A percentile compares a stretch with the other conserved stretches of the same genome.
Conservation (phyloP, 2,329 filamentous ascomycete species). For the Periconia digitata region DNA sequence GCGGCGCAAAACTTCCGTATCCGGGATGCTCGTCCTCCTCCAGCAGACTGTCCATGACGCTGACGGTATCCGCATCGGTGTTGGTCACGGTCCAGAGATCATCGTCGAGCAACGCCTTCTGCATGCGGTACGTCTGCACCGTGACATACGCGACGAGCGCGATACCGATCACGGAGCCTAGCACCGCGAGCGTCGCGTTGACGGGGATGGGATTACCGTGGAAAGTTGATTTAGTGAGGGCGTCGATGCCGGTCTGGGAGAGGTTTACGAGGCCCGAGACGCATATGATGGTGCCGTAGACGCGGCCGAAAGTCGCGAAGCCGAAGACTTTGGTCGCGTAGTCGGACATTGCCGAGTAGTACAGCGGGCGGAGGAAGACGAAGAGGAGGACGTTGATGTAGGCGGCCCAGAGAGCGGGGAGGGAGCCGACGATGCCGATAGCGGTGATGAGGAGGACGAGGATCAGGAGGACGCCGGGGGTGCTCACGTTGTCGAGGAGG, state of each 20-base stretch:
- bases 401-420: slow-evolving; percentile 69
- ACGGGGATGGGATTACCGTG: slow-evolving; percentile 73
- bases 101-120: slow-evolving; percentile 35
- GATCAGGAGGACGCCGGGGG: slow-evolving; percentile 66
- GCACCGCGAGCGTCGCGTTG: slow-evolving; percentile 65
- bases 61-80: slow-evolving; percentile 67
- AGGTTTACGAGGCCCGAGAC: slow-evolving; percentile 81
- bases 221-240: slow-evolving; percentile 72
- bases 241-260: slow-evolving; percentile 75
- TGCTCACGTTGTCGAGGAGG: slow-evolving; percentile 74
- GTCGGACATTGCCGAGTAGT: slow-evolving; percentile 87
- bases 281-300: slow-evolving; percentile 87
- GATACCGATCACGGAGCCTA: slow-evolving; percentile 65
- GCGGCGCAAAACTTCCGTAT: slow-evolving; percentile 26
- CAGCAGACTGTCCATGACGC: slow-evolving; percentile 49
- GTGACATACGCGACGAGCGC: slow-evolving; percentile 56
- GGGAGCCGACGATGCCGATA: slow-evolving; percentile 73
- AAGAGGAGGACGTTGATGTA: slow-evolving; percentile 78
- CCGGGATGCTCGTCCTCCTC: slow-evolving; percentile 37
- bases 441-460: slow-evolving; percentile 70
- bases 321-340: slow-evolving; percentile 90
- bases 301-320: slow-evolving; percentile 83
- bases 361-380: slow-evolving; percentile 81
- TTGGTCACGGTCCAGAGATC: slow-evolving; percentile 64
- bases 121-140: slow-evolving; percentile 33